A percentile compares a stretch with the other conserved stretches of the same genome.
phyloP scores from a whole-genome alignment of 345 rosid species.

The Moricandia arvensis region DNA sequence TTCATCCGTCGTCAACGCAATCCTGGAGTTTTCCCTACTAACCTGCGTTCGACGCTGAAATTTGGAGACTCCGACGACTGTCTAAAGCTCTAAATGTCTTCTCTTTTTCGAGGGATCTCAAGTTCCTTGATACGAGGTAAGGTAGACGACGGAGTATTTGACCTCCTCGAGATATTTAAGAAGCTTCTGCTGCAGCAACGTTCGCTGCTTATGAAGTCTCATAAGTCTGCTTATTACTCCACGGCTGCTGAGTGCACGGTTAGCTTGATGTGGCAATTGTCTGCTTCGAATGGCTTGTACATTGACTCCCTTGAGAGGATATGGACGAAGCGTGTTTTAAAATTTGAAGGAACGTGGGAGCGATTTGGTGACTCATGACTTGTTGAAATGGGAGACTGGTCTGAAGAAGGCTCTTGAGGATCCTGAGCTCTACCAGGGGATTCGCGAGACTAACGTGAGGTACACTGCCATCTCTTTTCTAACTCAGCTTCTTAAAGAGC shows the following conservation, averaged over 20 bases:
- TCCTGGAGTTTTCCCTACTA: conserved; percentile 10
- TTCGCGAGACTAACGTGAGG: too few relatives aligned
- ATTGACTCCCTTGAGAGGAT: too few relatives aligned
- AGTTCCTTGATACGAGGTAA: conserved; percentile 1
- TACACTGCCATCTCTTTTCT: too few relatives aligned
- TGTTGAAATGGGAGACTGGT: conserved; percentile 35
- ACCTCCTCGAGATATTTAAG: conserved; percentile 31
- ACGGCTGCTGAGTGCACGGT: conserved; percentile 56
- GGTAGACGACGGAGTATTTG: conserved; percentile 43
- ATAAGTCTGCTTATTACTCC: too few relatives aligned
- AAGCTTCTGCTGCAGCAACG: conserved; percentile 18
- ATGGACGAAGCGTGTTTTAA: too few relatives aligned
- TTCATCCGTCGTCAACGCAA: conserved; percentile 11
- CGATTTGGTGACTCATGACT: too few relatives aligned
- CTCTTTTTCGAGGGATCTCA: conserved; percentile 32
- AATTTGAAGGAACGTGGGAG: too few relatives aligned
- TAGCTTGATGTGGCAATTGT: conserved; percentile 42
- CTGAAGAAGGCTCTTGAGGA: conserved; percentile 23
- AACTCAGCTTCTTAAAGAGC: too few relatives aligned
- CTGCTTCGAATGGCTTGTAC: too few relatives aligned
- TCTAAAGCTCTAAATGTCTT: conserved; percentile 7
- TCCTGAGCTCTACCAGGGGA: conserved; percentile 19
- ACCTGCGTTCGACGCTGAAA: conserved; percentile 12
- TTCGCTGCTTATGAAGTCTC: conserved; percentile 31
- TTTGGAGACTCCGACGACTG: conserved; percentile 4